Percentiles rank a stretch among this genome's conserved stretches.
Evolutionary conservation across 2,329 filamentous ascomycete genomes (phyloP).

Genomic region (Aspergillus terreus): DNA sequence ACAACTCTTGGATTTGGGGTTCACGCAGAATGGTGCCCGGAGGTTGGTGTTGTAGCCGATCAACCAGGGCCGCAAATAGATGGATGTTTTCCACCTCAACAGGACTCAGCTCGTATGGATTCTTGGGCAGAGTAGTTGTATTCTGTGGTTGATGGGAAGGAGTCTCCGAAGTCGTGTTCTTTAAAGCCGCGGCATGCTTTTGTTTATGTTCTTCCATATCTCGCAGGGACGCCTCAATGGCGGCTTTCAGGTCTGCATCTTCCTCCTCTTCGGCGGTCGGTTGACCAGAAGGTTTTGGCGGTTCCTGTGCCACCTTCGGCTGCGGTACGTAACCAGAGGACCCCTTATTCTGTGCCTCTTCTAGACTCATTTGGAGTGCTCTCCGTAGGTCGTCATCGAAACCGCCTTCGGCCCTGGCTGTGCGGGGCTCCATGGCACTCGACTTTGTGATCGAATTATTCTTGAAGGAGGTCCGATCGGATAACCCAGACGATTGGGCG

Average conservation of each 20-base stretch:
- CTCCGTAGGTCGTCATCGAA: conserved; percentile 95
- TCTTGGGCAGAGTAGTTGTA: conserved; percentile 64
- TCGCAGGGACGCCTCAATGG: conserved; percentile 87
- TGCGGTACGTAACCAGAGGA: conserved; percentile 70
- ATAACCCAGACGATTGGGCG: conserved; percentile 40
- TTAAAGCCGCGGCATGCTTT: conserved; percentile 76
- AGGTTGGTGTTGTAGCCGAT: conserved; percentile 89
- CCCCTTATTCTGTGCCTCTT: conserved; percentile 76
- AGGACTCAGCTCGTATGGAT: conserved; percentile 88
- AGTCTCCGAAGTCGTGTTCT: conserved; percentile 64
- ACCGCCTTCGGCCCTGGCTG: conserved; percentile 79
- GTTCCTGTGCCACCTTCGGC: conserved; percentile 40
- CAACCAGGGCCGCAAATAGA: conserved; percentile 87
- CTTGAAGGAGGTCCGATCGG: conserved; percentile 39
- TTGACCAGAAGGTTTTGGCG: conserved; percentile 43
- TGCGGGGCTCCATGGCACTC: conserved; percentile 83
- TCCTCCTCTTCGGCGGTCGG: conserved; percentile 66
- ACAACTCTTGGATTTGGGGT: conserved; percentile 95
- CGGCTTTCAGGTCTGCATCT: conserved; percentile 87
- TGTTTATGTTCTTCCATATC: conserved; percentile 99
- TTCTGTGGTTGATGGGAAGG: conserved; percentile 49
- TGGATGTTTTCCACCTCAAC: conserved; percentile 98
- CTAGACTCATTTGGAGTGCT: conserved; percentile 92
- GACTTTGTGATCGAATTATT: conserved; percentile 59
- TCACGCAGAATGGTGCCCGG: conserved; percentile 94